These are phyloP conservation scores for Earliella scabrosa DNA, from an alignment of 1,284 basidiomycete genomes.

Conservation along the genomic window DNA sequence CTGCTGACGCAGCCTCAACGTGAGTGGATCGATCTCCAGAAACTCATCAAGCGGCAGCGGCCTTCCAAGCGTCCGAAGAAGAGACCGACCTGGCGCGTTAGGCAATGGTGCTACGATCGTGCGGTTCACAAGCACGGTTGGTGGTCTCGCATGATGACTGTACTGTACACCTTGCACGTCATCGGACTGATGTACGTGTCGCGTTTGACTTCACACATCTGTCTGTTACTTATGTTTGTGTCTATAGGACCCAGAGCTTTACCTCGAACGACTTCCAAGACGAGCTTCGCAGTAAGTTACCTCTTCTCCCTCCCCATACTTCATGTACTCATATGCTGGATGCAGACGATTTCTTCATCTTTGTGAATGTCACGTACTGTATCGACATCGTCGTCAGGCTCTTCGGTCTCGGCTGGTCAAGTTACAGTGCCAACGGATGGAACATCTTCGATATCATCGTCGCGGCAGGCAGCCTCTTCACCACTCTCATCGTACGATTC, in stretches of 20 bases:
- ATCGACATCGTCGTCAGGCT: constrained; percentile 82
- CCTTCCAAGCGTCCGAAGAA: constrained; percentile 82
- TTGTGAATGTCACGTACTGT: constrained; percentile 75
- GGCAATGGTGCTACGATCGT: constrained; percentile 92
- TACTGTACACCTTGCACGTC: constrained; percentile 86
- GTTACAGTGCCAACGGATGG: constrained; percentile 89
- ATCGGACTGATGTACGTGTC: constrained; percentile 78
- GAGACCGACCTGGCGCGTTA: constrained; percentile 58
- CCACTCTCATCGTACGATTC: constrained; percentile 79
- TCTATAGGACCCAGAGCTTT: constrained; percentile 80
- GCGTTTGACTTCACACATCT: background rate
- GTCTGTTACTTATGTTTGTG: background rate
- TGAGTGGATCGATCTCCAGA: constrained; percentile 95
- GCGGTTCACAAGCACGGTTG: constrained; percentile 93
- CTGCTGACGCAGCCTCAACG: constrained; percentile 88
- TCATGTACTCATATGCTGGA: background rate
- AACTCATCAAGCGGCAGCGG: constrained; percentile 85
- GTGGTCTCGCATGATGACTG: constrained; percentile 88
- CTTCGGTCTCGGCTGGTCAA: constrained; percentile 84
- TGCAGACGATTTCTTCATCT: constrained; percentile 80
- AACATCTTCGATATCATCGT: constrained; percentile 92
- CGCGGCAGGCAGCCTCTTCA: constrained; percentile 82
- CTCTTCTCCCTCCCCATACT: background rate
- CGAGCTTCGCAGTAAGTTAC: constrained; percentile 65
- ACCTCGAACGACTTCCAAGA: constrained; percentile 60